Percentiles rank a stretch among this genome's conserved stretches.
Evolutionary conservation across 2,329 filamentous ascomycete species (phyloP).

Genomic region (Plectosphaerella cucumerina): DNA sequence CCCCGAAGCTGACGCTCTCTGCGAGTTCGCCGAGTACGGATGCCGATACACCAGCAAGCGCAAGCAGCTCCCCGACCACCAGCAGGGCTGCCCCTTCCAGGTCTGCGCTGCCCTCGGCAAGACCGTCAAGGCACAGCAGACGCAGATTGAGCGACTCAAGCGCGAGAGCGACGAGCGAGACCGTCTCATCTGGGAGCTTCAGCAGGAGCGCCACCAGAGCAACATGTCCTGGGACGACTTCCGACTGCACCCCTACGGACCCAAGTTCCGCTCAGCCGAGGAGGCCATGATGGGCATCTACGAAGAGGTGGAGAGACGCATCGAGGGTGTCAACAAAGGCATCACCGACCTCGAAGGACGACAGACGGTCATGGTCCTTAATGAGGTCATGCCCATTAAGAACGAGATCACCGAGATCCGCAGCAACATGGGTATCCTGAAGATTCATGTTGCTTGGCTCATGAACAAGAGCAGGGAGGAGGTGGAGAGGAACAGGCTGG

Average conservation of each 20-base stretch:
- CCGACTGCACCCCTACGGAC: conserved; percentile 7
- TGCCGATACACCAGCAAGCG: conserved; percentile 38
- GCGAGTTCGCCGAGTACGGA: conserved; percentile 45
- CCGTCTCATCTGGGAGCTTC: conserved; percentile 28
- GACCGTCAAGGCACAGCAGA: conserved; percentile 41
- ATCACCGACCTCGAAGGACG: conserved; percentile 55
- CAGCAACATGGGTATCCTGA: conserved; percentile 52
- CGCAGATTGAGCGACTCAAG: conserved; percentile 40
- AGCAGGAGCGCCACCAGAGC: conserved; percentile 25
- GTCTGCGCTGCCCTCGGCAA: conserved; percentile 45
- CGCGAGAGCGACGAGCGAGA: conserved; percentile 26
- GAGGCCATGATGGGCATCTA: conserved; percentile 16
- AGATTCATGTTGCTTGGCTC: conserved; percentile 57
- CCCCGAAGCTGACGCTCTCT: conserved; percentile 30
- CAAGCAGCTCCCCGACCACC: conserved; percentile 39
- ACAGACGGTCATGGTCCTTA: conserved; percentile 57
- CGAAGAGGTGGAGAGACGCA: conserved; percentile 21
- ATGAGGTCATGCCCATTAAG: conserved; percentile 57
- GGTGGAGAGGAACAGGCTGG: conserved; percentile 25
- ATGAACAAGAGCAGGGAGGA: conserved; percentile 49
- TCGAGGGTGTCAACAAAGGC: conserved; percentile 53
- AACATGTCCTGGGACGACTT: conserved; percentile 6
- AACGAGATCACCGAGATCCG: conserved; percentile 58
- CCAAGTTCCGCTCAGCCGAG: conserved; percentile 10
- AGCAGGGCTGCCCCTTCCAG: conserved; percentile 45